A percentile compares a stretch with the other conserved stretches of the same genome.
phyloP scores from a whole-genome alignment of 306 rosid species.

The Lathyrus oleraceus region DNA sequence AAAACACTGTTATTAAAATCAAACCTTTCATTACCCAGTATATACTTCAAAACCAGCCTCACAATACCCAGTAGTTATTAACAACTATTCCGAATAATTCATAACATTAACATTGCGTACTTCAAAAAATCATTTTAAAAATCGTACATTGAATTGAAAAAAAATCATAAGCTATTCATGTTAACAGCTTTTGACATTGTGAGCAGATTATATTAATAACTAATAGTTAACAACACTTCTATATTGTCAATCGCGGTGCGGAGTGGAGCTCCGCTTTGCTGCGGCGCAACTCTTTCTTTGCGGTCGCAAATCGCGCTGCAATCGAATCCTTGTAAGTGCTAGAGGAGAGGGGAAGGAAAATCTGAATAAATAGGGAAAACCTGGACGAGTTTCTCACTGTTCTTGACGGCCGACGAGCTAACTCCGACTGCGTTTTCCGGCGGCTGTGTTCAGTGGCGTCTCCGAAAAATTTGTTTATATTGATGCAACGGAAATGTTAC shows the following conservation, averaged over 20 bases:
- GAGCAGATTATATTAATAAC: no score
- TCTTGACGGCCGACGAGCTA: not conserved
- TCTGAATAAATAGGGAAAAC: not conserved
- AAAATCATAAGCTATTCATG: no score
- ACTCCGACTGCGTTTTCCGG: constrained; percentile 7
- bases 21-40: not conserved
- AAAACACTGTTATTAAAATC: not conserved
- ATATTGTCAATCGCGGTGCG: no score
- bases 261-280: no score
- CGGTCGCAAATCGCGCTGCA: no score
- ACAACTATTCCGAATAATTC: not conserved
- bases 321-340: no score
- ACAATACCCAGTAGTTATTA: not conserved
- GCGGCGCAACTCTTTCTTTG: no score
- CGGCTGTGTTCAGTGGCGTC: not conserved
- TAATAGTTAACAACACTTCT: no score
- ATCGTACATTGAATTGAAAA: not conserved
- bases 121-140: not conserved
- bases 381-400: not conserved
- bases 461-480: not conserved
- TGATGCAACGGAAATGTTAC: no score
- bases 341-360: not conserved
- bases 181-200: no score
- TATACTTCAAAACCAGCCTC: not conserved
- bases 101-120: not conserved